Evolutionary conservation across 176 grass and related monocot genomes (phyloP).

Genomic region (Themeda triandra): DNA sequence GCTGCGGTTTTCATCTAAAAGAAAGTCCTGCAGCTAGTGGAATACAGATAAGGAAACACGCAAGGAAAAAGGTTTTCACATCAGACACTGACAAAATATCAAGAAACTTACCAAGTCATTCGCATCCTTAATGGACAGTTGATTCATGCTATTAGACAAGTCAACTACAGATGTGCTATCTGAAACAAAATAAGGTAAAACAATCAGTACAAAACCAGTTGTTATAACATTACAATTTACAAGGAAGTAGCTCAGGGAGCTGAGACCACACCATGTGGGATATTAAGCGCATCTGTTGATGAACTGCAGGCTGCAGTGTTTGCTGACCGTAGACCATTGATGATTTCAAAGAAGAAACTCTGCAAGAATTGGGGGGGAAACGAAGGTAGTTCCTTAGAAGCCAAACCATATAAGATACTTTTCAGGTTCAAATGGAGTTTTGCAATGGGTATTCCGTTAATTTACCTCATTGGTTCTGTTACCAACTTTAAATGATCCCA

Average conservation of each 20-base stretch:
- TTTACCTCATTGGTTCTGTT: slow-evolving; percentile 67
- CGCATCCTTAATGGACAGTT: slow-evolving; percentile 65
- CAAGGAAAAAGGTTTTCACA: slow-evolving; percentile 23
- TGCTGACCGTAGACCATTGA: slow-evolving; percentile 51
- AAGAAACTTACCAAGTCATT: slow-evolving; percentile 60
- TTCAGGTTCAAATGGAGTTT: slow-evolving; percentile 1
- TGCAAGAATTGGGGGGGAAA: background rate
- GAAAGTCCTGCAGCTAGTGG: slow-evolving; percentile 52
- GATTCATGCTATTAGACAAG: slow-evolving; percentile 64
- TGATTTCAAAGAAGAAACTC: slow-evolving; percentile 89
- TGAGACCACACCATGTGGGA: slow-evolving; percentile 44
- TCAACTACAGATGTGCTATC: slow-evolving; percentile 71
- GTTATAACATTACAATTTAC: background rate
- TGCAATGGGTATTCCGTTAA: background rate
- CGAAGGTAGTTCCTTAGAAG: slow-evolving; percentile 3
- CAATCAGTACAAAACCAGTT: background rate
- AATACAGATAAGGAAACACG: background rate
- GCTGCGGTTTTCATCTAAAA: slow-evolving; percentile 69
- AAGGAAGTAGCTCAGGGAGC: slow-evolving; percentile 14
- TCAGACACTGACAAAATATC: slow-evolving; percentile 10
- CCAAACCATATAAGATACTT: slow-evolving; percentile 17
- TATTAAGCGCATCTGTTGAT: slow-evolving; percentile 47
- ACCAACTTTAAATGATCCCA: slow-evolving; percentile 60
- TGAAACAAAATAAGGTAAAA: slow-evolving; percentile 28
- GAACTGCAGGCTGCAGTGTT: slow-evolving; percentile 55